phyloP scores from a whole-genome alignment of 371 early-diverging fungal species.

The Actinomortierella ambigua region DNA sequence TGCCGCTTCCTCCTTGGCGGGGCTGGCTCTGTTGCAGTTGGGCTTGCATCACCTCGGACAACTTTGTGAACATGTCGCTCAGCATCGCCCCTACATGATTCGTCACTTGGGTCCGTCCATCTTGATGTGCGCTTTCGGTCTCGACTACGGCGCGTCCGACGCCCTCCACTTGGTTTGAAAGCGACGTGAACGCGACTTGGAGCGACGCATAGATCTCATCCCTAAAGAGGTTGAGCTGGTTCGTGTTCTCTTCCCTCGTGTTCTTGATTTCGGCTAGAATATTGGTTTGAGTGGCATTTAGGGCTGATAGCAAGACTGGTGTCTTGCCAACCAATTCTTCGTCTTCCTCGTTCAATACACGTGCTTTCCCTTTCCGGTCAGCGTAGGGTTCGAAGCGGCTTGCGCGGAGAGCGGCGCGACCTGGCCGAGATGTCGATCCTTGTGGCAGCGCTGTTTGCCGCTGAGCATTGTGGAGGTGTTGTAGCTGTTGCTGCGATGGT shows the following conservation, averaged over 20 bases:
- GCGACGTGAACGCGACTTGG: constrained; percentile 29
- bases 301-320: constrained; percentile 36
- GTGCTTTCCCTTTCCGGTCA: constrained; percentile 30
- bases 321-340: constrained; percentile 22
- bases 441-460: too few relatives aligned
- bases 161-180: constrained; percentile 33
- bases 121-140: constrained; percentile 20
- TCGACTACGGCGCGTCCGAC: constrained; percentile 33
- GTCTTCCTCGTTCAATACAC: constrained; percentile 23
- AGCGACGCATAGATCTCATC: constrained; percentile 33
- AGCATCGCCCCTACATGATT: constrained; percentile 24
- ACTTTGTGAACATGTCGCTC: constrained; percentile 25
- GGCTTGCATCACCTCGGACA: constrained; percentile 32
- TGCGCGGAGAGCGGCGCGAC: too few relatives aligned
- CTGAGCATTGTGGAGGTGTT: too few relatives aligned
- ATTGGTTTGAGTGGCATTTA: constrained; percentile 41
- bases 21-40: constrained; percentile 12
- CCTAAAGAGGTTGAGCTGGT: constrained; percentile 31
- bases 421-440: too few relatives aligned
- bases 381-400: neutral
- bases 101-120: constrained; percentile 23
- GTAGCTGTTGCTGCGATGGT: too few relatives aligned
- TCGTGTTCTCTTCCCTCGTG: constrained; percentile 15
- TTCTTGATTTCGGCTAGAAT: constrained; percentile 37
- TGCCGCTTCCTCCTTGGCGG: too few relatives aligned